Conservation (phyloP, 106 monocot species). For the Dendrobium huoshanense region DNA sequence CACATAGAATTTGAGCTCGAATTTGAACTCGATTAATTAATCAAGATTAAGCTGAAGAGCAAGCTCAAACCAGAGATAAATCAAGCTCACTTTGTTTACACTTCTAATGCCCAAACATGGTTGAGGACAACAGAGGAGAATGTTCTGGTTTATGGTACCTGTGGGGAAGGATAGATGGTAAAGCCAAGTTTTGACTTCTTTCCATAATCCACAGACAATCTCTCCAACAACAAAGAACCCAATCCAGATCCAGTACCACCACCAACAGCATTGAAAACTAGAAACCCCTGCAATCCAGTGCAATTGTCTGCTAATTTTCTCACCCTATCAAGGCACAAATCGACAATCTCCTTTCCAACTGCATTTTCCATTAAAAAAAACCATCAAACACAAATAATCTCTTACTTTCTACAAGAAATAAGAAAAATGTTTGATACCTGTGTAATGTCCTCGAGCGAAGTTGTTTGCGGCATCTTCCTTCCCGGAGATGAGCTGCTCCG, state of each 20-base stretch:
- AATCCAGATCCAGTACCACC: constrained; percentile 32
- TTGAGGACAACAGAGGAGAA: background rate
- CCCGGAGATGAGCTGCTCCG: constrained; percentile 29
- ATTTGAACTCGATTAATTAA: too few relatives aligned
- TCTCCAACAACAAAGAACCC: constrained; percentile 26
- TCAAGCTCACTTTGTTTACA: too few relatives aligned
- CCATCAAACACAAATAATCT: background rate
- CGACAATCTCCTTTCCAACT: constrained; percentile 32
- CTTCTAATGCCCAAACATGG: too few relatives aligned
- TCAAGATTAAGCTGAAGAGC: too few relatives aligned
- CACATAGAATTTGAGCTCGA: too few relatives aligned
- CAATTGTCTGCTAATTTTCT: constrained; percentile 31
- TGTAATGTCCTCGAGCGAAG: constrained; percentile 31
- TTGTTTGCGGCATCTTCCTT: constrained; percentile 36
- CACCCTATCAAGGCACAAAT: constrained; percentile 22
- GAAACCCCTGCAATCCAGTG: constrained; percentile 30
- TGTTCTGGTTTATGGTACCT: constrained; percentile 8
- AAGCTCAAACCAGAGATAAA: too few relatives aligned
- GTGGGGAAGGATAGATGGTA: constrained; percentile 31
- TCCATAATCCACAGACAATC: constrained; percentile 27
- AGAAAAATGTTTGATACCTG: background rate
- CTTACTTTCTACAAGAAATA: too few relatives aligned
- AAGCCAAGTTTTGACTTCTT: constrained; percentile 32
- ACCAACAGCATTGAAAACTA: constrained; percentile 32
- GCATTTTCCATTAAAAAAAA: constrained; percentile 3